phyloP scores from a whole-genome alignment of 2,329 filamentous ascomycete genomes.

The Exophiala sideris region DNA sequence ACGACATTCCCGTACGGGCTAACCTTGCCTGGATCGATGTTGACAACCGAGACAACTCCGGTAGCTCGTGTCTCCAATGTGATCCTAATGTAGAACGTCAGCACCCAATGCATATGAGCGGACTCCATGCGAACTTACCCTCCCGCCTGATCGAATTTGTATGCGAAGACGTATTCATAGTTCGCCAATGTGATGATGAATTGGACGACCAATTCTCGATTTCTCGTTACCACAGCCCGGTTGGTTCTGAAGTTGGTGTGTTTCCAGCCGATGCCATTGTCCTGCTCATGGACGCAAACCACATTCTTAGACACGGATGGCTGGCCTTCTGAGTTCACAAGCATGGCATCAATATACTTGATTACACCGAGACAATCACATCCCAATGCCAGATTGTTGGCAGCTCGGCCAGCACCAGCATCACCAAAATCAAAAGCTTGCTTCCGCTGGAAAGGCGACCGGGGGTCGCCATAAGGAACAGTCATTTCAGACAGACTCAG shows the following conservation, averaged over 20 bases:
- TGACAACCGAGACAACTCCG: slow-evolving; percentile 61
- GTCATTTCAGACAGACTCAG: slow-evolving; percentile 67
- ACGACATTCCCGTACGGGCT: slow-evolving; percentile 61
- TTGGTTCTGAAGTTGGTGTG: slow-evolving; percentile 66
- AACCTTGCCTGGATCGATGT: slow-evolving; percentile 56
- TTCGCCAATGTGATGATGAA: slow-evolving; percentile 67
- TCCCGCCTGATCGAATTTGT: slow-evolving; percentile 61
- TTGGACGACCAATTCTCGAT: slow-evolving; percentile 62
- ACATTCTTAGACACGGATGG: slow-evolving; percentile 56
- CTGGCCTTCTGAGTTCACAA: slow-evolving; percentile 53
- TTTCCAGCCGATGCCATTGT: slow-evolving; percentile 67
- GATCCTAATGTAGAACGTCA: slow-evolving; percentile 35
- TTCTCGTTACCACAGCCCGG: slow-evolving; percentile 59
- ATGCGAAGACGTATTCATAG: slow-evolving; percentile 67
- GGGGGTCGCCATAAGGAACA: slow-evolving; percentile 65
- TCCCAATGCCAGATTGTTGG: slow-evolving; percentile 65
- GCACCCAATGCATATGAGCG: background rate
- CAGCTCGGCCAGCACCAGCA: slow-evolving; percentile 62
- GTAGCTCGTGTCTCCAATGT: slow-evolving; percentile 62
- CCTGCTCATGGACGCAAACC: slow-evolving; percentile 66
- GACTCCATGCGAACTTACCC: slow-evolving; percentile 33
- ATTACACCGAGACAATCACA: slow-evolving; percentile 68
- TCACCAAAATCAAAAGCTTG: slow-evolving; percentile 71
- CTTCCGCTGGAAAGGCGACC: slow-evolving; percentile 64
- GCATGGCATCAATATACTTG: slow-evolving; percentile 60